These are phyloP conservation scores for Cercospora sp. DNA, from an alignment of 2,329 filamentous ascomycete species.

Conservation along the genomic window DNA sequence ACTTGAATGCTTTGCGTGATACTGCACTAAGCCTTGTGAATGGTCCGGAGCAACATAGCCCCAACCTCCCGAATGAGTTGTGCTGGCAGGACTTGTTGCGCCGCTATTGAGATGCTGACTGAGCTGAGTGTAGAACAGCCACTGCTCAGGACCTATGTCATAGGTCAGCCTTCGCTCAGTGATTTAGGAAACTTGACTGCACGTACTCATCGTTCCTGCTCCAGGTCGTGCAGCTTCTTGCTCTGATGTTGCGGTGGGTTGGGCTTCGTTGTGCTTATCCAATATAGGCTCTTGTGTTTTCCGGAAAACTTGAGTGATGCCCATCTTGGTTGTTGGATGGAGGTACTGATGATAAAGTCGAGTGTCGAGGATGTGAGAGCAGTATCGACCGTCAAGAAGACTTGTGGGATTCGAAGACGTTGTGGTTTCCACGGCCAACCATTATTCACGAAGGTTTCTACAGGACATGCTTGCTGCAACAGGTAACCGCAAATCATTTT, in stretches of 20 bases:
- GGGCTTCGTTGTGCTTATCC: background rate
- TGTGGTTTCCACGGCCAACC: constrained; percentile 9
- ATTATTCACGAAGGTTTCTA: background rate
- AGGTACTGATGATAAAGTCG: background rate
- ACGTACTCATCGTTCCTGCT: background rate
- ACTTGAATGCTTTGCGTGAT: background rate
- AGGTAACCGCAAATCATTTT: background rate
- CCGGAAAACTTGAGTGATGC: background rate
- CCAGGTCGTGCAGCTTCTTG: background rate
- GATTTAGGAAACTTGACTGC: background rate
- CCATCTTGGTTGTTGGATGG: background rate
- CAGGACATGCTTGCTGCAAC: background rate
- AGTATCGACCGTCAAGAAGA: background rate
- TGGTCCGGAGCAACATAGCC: background rate
- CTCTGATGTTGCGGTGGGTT: background rate
- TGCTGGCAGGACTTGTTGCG: background rate
- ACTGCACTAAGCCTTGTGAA: background rate
- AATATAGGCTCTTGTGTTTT: background rate
- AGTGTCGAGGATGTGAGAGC: background rate
- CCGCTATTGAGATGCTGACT: background rate
- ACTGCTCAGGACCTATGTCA: background rate
- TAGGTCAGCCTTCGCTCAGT: background rate
- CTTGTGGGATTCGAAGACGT: background rate
- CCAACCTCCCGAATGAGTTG: background rate
- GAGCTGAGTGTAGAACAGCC: constrained; percentile 1